phyloP scores from a whole-genome alignment of 495 filamentous ascomycete genomes.

The Lophiostoma macrostomum region DNA sequence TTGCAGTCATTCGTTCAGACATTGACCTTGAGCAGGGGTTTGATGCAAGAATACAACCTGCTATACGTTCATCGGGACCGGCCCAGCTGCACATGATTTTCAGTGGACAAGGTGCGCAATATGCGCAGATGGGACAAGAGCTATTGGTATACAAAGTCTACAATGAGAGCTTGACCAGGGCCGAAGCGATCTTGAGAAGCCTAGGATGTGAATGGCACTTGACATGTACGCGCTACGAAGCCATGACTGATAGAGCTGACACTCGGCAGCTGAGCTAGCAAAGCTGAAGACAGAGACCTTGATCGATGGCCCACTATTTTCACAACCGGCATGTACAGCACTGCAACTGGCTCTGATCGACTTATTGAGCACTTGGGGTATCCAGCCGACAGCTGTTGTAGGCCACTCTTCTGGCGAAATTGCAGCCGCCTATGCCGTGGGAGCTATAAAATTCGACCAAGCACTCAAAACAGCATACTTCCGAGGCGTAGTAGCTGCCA shows the following conservation, averaged over 20 bases:
- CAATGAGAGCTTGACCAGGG: conserved; percentile 22
- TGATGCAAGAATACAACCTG: background rate
- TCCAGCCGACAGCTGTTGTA: background rate
- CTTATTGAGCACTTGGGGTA: conserved; percentile 5
- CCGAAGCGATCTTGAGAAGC: background rate
- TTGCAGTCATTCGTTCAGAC: too few species aligned
- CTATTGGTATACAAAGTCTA: conserved; percentile 38
- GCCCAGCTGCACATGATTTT: background rate
- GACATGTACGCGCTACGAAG: too few species aligned
- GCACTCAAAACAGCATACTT: background rate
- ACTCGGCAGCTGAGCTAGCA: background rate
- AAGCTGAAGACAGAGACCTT: background rate
- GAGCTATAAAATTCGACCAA: background rate
- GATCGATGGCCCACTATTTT: conserved; percentile 1
- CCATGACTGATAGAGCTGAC: too few species aligned
- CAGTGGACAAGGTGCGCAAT: conserved; percentile 13
- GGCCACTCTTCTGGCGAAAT: conserved; percentile 32
- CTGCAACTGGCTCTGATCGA: conserved; percentile 48
- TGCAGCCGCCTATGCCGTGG: conserved; percentile 8
- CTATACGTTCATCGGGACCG: background rate
- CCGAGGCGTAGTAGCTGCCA: too few species aligned
- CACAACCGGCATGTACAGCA: conserved; percentile 45
- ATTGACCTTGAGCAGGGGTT: background rate
- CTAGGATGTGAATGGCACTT: conserved; percentile 1
- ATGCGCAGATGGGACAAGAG: background rate